Evolutionary conservation across 2,329 filamentous ascomycete genomes (phyloP).

Genomic region (Diaporthe citriasiana): DNA sequence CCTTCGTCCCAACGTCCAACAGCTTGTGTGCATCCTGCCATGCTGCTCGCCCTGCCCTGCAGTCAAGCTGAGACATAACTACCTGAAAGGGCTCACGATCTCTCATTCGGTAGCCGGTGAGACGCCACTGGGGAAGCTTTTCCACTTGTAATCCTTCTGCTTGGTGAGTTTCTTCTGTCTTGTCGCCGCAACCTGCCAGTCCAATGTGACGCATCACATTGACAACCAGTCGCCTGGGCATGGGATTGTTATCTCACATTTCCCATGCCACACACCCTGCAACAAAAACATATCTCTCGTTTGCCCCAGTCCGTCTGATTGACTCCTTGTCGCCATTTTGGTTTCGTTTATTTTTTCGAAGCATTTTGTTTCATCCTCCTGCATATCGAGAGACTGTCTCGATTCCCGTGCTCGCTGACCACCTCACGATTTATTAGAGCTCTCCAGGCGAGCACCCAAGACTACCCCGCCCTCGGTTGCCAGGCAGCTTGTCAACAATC

Average conservation of each 20-base stretch:
- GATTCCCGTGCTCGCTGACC: neutral
- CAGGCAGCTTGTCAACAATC: conserved; percentile 26
- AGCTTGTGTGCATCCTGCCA: neutral
- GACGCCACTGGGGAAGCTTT: neutral
- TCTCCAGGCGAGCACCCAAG: neutral
- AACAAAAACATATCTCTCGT: neutral
- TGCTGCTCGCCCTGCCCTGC: neutral
- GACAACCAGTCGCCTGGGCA: conserved; percentile 1
- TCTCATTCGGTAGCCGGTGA: conserved; percentile 3
- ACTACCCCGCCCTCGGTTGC: conserved; percentile 27
- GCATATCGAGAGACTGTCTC: neutral
- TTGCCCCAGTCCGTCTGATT: conserved; percentile 12
- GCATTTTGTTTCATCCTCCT: neutral
- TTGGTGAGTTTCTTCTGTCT: neutral
- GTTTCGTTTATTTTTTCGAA: neutral
- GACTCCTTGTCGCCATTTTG: neutral
- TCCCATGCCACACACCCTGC: neutral
- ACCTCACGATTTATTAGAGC: neutral
- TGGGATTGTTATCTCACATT: conserved; percentile 24
- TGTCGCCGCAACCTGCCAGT: conserved; percentile 23
- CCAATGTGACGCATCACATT: neutral
- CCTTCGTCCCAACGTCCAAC: conserved; percentile 9
- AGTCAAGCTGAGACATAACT: conserved; percentile 12
- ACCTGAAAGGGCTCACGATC: neutral
- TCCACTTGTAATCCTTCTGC: neutral